A percentile compares a stretch with the other conserved stretches of the same genome.
Evolutionary conservation across 1,284 basidiomycete species (phyloP).

Genomic region (Cryptococcus sp.): DNA sequence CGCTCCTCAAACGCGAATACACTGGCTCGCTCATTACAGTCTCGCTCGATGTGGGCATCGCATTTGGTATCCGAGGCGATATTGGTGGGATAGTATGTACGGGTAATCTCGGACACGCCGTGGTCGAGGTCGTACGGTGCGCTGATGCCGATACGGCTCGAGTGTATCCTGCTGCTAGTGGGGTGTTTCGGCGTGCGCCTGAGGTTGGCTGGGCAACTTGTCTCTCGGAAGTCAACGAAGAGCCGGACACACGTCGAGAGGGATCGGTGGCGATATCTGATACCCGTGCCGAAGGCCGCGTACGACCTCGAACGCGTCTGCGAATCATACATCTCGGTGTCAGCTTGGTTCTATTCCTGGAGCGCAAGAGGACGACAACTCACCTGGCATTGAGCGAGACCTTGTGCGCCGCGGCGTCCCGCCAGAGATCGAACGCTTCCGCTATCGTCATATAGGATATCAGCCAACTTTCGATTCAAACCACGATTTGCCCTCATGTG

Average conservation of each 20-base stretch:
- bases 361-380: slow-evolving; percentile 4
- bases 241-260: too few species aligned
- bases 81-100: too few species aligned
- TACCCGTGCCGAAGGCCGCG: slow-evolving; percentile 15
- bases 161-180: not conserved
- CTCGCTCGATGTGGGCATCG: slow-evolving; percentile 2
- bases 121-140: too few species aligned
- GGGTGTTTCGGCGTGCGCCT: slow-evolving; percentile 6
- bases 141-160: too few species aligned
- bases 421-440: slow-evolving; percentile 40
- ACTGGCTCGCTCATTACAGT: slow-evolving; percentile 42
- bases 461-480: not conserved
- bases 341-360: not conserved
- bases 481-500: not conserved
- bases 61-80: too few species aligned
- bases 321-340: not conserved
- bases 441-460: slow-evolving; percentile 14
- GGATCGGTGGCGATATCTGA: too few species aligned
- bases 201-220: not conserved
- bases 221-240: too few species aligned
- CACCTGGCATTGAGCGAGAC: slow-evolving; percentile 26
- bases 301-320: slow-evolving; percentile 20
- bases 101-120: too few species aligned
- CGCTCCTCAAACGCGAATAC: slow-evolving; percentile 36
- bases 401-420: slow-evolving; percentile 26